A percentile compares a stretch with the other conserved stretches of the same genome.
phyloP scores from a whole-genome alignment of 2,329 filamentous ascomycete genomes.

The Sporothrix inflata region DNA sequence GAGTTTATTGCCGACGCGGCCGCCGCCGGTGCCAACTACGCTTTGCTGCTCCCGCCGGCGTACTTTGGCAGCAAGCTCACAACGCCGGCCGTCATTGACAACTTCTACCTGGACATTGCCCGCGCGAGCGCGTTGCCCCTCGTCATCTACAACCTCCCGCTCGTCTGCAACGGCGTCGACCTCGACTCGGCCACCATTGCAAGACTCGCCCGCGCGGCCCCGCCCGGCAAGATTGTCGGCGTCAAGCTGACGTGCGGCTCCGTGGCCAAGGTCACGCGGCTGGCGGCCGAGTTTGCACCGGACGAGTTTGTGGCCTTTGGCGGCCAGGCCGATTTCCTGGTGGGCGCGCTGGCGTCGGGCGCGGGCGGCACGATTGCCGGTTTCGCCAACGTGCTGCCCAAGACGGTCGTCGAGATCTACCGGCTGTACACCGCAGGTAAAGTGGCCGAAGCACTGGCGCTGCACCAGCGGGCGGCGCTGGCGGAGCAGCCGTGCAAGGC shows the following conservation, averaged over 20 bases:
- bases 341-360: slow-evolving; percentile 61
- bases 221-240: slow-evolving; percentile 33
- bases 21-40: slow-evolving; percentile 63
- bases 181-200: slow-evolving; percentile 65
- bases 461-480: slow-evolving; percentile 15
- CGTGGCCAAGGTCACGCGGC: slow-evolving; percentile 70
- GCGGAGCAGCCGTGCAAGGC: slow-evolving; percentile 46
- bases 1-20: slow-evolving; percentile 62
- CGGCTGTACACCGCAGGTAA: slow-evolving; percentile 52
- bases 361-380: slow-evolving; percentile 64
- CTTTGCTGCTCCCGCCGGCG: slow-evolving; percentile 62
- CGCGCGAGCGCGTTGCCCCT: slow-evolving; percentile 57
- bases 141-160: slow-evolving; percentile 71
- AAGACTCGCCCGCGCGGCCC: too few species aligned
- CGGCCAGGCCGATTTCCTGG: slow-evolving; percentile 73
- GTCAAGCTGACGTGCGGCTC: slow-evolving; percentile 64
- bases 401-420: slow-evolving; percentile 61
- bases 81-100: slow-evolving; percentile 58
- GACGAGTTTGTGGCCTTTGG: slow-evolving; percentile 69
- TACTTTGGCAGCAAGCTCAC: slow-evolving; percentile 66
- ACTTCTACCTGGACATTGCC: slow-evolving; percentile 63
- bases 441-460: neutral
- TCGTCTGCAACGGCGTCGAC: slow-evolving; percentile 69
- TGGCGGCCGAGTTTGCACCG: slow-evolving; percentile 54
- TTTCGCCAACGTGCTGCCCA: slow-evolving; percentile 65